phyloP scores from a whole-genome alignment of 768 basidiomycete species.

The Suillus clintonianus region DNA sequence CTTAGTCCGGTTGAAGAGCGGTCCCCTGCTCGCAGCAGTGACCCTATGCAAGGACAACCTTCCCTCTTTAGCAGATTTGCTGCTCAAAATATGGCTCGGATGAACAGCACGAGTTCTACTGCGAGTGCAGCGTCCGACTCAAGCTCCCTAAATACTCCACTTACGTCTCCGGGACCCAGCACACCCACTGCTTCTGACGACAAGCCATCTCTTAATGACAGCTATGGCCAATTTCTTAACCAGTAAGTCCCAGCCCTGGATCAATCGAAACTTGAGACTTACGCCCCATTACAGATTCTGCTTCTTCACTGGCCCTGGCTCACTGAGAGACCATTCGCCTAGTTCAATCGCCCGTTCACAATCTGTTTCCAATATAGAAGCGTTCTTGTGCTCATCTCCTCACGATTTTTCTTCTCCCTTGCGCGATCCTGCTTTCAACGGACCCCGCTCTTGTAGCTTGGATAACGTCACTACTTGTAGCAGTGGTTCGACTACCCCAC shows the following conservation, averaged over 20 bases:
- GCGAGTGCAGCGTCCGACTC: slow-evolving; percentile 48
- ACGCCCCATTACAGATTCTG: slow-evolving; percentile 57
- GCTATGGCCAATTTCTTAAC: slow-evolving; percentile 64
- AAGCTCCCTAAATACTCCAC: slow-evolving; percentile 44
- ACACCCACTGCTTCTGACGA: slow-evolving; percentile 9
- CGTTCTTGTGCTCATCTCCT: slow-evolving; percentile 41
- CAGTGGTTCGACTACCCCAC: slow-evolving; percentile 31
- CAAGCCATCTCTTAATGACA: slow-evolving; percentile 21
- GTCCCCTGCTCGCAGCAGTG: not conserved
- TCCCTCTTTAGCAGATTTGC: slow-evolving; percentile 2
- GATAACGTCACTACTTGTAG: slow-evolving; percentile 28
- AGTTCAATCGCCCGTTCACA: slow-evolving; percentile 40
- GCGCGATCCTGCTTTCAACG: slow-evolving; percentile 12
- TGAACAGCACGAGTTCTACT: slow-evolving; percentile 41
- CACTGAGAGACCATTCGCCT: slow-evolving; percentile 29
- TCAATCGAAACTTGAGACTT: not conserved
- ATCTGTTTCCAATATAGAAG: slow-evolving; percentile 59
- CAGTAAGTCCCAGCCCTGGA: slow-evolving; percentile 44
- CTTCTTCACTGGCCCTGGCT: slow-evolving; percentile 71
- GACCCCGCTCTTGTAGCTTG: slow-evolving; percentile 30
- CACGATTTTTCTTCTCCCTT: slow-evolving; percentile 23
- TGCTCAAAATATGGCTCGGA: slow-evolving; percentile 14
- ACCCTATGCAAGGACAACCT: not conserved
- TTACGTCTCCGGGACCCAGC: slow-evolving; percentile 42
- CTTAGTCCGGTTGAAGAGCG: not conserved